Evolutionary conservation across 2,329 filamentous ascomycete genomes (phyloP), one percentile per base, ranked within the genome.

Genomic region (Apiospora malaysiana): DNA sequence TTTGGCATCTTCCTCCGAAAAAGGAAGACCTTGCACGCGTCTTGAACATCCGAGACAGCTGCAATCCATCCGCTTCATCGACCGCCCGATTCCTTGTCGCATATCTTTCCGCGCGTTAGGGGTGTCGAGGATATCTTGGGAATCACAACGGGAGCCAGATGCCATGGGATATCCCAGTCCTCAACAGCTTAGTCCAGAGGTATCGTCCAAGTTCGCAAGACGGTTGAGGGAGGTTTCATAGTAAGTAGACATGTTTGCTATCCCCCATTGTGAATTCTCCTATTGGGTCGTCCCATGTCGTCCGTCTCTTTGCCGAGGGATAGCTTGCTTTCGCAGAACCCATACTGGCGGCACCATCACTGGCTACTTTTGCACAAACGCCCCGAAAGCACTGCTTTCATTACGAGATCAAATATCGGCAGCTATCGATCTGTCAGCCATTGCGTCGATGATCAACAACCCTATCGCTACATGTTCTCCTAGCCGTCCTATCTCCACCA

Each of bases 151-250:
- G 32, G 56, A 63, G 56, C 56, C 56, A 63, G 56, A 63, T 63
- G 56, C 56, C 56, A 63, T 63, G 56, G 56, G 56, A 63, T 63
- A 63, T 63, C 56, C 56, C 56, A 63, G 56, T 40, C 56, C 56
- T 37, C 27, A 63, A 18, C 56, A 63, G 56, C 56, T 63, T 63
- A 63, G 56, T 63, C 56, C 56, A 63, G 32, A 63, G 56, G 56
- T 63, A 63, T 63, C 12, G 32, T 63, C 56, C 10, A 63, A 59
- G 32, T 40, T 63, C 56, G 32, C 32, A 63, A 59, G 51, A 59
- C 27, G 51, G 51, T 37, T 59, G 51, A 59, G 27, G 51, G 16
- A 37, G 51, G 16, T 27, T 59, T 59, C 51, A 37, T 37, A 59
- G 51, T 59, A 59, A 59, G 51, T 59, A 59, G 21, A 37, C 16